phyloP scores from a whole-genome alignment of 305 asterid genomes.

The Fraxinus sp. region DNA sequence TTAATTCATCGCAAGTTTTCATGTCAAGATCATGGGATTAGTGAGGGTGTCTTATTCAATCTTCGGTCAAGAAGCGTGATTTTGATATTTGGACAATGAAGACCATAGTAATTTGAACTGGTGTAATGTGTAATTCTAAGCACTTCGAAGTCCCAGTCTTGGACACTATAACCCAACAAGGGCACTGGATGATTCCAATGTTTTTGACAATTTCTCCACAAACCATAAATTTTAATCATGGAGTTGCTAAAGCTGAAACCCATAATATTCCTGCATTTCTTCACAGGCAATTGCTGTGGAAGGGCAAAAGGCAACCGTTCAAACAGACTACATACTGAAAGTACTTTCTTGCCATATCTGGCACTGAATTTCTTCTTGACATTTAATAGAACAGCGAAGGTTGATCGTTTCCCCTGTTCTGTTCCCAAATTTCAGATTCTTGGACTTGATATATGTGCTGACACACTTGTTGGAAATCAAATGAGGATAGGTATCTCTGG shows the following conservation, averaged over 20 bases:
- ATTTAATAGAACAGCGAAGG: background rate
- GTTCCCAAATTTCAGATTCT: slow-evolving; percentile 32
- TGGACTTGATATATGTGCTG: slow-evolving; percentile 49
- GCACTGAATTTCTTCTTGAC: background rate
- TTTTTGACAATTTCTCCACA: background rate
- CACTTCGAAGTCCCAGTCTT: background rate
- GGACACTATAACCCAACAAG: background rate
- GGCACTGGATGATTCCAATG: background rate
- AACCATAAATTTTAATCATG: background rate
- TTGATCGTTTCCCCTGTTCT: background rate
- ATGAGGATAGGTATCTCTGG: slow-evolving; percentile 52
- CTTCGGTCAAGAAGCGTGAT: background rate
- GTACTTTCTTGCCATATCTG: slow-evolving; percentile 18
- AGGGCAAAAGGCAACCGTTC: slow-evolving; percentile 40
- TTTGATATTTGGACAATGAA: background rate
- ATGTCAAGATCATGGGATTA: background rate
- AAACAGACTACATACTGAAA: slow-evolving; percentile 44
- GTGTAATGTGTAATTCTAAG: background rate
- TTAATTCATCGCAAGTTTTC: background rate
- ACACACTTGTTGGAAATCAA: slow-evolving; percentile 40
- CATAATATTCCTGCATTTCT: background rate
- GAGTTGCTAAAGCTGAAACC: background rate
- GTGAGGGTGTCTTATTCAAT: background rate
- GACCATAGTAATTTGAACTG: background rate
- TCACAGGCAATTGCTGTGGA: slow-evolving; percentile 43